phyloP scores from a whole-genome alignment of 306 rosid species.

The Vigna nakashimae region DNA sequence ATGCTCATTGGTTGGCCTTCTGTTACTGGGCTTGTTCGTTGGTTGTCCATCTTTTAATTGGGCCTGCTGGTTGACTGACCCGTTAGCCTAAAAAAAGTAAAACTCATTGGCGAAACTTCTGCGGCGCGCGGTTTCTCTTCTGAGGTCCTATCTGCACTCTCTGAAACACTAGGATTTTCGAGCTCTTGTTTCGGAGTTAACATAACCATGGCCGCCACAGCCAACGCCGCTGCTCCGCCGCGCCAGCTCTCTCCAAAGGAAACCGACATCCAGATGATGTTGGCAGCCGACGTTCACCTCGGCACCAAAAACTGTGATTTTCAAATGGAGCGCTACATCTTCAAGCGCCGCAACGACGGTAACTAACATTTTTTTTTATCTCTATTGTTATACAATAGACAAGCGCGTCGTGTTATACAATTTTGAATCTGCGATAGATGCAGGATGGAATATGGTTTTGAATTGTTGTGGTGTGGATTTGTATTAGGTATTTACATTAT shows the following conservation, averaged over 20 bases:
- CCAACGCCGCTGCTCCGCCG: slow-evolving; percentile 48
- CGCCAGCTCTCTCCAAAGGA: slow-evolving; percentile 84
- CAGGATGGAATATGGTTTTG: not conserved
- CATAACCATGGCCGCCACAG: slow-evolving; percentile 58
- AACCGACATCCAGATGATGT: slow-evolving; percentile 84
- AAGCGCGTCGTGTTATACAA: not conserved
- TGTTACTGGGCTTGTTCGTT: too few relatives aligned
- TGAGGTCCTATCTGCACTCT: not conserved
- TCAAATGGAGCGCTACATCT: slow-evolving; percentile 92
- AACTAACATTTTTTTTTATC: not conserved
- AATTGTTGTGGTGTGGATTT: not conserved
- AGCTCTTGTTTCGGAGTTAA: not conserved
- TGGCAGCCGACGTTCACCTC: slow-evolving; percentile 88
- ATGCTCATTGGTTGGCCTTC: too few relatives aligned
- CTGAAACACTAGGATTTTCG: not conserved
- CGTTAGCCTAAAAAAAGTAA: not conserved
- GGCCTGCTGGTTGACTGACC: not conserved
- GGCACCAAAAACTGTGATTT: slow-evolving; percentile 89
- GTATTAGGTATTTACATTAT: slow-evolving; percentile 75
- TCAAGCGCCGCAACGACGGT: slow-evolving; percentile 95
- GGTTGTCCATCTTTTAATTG: not conserved
- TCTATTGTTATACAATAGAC: not conserved
- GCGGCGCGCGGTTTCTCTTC: not conserved
- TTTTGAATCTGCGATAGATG: not conserved
- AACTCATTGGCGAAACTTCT: not conserved